Evolutionary conservation across 2,329 filamentous ascomycete genomes (phyloP), one percentile per base, ranked within the genome.

Genomic region (Didymella lethalis): DNA sequence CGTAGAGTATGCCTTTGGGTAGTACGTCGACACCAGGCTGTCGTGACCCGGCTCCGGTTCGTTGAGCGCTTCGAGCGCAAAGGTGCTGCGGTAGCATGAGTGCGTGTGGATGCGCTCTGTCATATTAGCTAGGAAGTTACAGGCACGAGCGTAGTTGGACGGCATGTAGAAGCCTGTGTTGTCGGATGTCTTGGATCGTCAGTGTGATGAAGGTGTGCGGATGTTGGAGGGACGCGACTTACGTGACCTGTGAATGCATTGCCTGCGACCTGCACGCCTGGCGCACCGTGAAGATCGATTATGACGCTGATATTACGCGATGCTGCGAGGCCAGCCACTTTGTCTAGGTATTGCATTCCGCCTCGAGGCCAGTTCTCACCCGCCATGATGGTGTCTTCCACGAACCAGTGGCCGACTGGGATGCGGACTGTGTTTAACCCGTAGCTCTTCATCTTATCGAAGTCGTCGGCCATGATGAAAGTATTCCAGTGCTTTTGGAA

Each of bases 51-150:
- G 54, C 23, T 63, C 56, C 0, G 65, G 55, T 68, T 88, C 86
- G 64, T 88, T 88, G 50, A 87, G 77, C 7, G 88, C 71, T 66
- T 84, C 81, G 28, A 88, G 73, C 80, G 86, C 87, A 52, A 85
- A 84, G 25, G 87, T 84, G 43, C 82, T 84, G 49, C 79, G 74
- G 67, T 83, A 85, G n/a, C 78, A 78, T 20, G 74, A 48, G 52
- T 79, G 81, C 6, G 67, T 75, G 67, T 87, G 84, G 57, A 86
- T 80, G 25, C 80, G 76, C 29, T 79, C 78, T 4, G 83, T 81
- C 64, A 88, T 82, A 82, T 82, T 87, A 47, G 80, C 73, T 16
- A 88, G 80, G 75, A 86, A 88, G 50, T 80, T 67, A 54, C 81
- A 63, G 1, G 84, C 84, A 16, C 86, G 84, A 32, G 80, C 80